These are phyloP conservation scores for Pueraria montana DNA, from an alignment of 306 rosid species.

Conservation along the genomic window DNA sequence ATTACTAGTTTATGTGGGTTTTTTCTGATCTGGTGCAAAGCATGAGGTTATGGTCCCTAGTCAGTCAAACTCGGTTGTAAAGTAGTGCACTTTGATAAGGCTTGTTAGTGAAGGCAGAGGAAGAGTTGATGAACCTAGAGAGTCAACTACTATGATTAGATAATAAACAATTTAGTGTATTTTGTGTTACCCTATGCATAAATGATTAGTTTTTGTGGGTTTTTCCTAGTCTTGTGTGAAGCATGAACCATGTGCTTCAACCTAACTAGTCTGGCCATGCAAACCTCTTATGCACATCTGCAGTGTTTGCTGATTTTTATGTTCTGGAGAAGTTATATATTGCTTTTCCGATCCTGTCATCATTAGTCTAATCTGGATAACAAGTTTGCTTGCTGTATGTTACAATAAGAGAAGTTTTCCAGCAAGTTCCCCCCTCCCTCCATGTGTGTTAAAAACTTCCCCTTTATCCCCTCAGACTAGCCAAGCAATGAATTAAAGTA, in stretches of 20 bases:
- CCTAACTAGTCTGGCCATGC: constrained; percentile 9
- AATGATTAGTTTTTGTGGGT: no score
- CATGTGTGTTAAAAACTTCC: not conserved
- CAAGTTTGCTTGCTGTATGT: not conserved
- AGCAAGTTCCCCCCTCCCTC: not conserved
- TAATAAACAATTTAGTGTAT: not conserved
- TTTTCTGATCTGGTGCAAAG: constrained; percentile 1
- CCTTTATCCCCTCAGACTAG: not conserved
- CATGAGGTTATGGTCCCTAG: not conserved
- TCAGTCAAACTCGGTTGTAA: not conserved
- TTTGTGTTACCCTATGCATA: no score
- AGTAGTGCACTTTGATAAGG: not conserved
- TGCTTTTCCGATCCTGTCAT: constrained; percentile 30
- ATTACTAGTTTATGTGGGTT: not conserved
- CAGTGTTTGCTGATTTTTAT: constrained; percentile 32
- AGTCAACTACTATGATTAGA: not conserved
- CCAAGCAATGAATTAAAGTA: not conserved
- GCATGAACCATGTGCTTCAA: constrained; percentile 24
- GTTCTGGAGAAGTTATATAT: constrained; percentile 28
- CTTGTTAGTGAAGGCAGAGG: not conserved
- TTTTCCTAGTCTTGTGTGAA: not conserved
- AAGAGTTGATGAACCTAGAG: not conserved
- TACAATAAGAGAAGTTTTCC: not conserved
- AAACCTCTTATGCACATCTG: constrained; percentile 21
- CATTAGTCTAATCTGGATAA: not conserved